Evolutionary conservation across 2,329 filamentous ascomycete genomes (phyloP).

Genomic region (Colletotrichum echinochloae): DNA sequence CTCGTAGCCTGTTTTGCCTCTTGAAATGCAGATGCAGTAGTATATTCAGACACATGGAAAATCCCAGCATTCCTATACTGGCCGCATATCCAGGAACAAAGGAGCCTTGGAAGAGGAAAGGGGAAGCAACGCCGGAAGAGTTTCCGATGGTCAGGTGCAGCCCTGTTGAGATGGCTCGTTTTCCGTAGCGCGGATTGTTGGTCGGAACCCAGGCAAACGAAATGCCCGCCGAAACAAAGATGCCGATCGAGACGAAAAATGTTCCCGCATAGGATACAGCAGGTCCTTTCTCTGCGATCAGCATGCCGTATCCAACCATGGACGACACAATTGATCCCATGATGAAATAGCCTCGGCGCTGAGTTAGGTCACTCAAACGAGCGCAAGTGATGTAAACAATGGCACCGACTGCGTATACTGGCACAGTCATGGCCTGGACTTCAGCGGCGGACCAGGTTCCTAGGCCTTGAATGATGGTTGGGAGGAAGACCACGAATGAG

Average conservation of each 20-base stretch:
- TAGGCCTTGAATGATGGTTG: conserved; percentile 70
- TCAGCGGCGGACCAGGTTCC: conserved; percentile 66
- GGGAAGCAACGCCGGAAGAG: conserved; percentile 70
- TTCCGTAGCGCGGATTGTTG: conserved; percentile 38
- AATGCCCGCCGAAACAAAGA: conserved; percentile 18
- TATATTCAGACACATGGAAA: conserved; percentile 48
- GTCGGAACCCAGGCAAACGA: conserved; percentile 40
- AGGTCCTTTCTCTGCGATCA: conserved; percentile 17
- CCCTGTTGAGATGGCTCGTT: conserved; percentile 36
- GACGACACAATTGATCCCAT: conserved; percentile 20
- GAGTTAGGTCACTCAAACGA: conserved; percentile 56
- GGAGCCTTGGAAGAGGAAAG: conserved; percentile 63
- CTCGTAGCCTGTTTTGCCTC: conserved; percentile 51
- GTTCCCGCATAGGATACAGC: conserved; percentile 54
- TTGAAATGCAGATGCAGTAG: conserved; percentile 48
- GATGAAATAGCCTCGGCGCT: conserved; percentile 42
- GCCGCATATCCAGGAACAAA: conserved; percentile 65
- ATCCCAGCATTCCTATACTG: conserved; percentile 59
- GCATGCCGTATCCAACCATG: conserved; percentile 29
- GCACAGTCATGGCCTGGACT: conserved; percentile 76
- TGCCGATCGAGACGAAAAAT: conserved; percentile 61
- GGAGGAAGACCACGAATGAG: conserved; percentile 53
- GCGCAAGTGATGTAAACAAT: conserved; percentile 70
- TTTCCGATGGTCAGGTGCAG: conserved; percentile 40
- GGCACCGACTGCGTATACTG: conserved; percentile 74